Percentiles rank a stretch among this genome's conserved stretches.
Conservation (phyloP, 345 rosid species). For the Angophora floribunda region DNA sequence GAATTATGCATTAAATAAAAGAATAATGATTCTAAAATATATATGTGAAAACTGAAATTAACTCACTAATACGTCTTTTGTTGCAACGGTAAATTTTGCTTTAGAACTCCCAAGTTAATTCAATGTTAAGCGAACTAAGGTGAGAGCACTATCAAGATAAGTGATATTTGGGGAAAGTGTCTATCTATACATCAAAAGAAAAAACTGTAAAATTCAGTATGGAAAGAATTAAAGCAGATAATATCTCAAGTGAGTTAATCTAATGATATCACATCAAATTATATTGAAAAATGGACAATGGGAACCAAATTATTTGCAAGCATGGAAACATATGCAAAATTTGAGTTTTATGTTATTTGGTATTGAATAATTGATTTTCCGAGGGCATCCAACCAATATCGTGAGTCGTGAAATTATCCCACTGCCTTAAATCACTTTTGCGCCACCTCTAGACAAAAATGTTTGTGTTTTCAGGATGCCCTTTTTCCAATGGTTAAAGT, state of each 20-base stretch:
- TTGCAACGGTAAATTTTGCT: rapidly evolving
- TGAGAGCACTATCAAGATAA: too few relatives aligned
- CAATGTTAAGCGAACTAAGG: too few relatives aligned
- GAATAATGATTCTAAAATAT: rapidly evolving
- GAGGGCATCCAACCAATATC: neutral
- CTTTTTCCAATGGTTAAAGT: neutral
- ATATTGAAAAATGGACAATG: neutral
- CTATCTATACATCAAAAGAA: neutral
- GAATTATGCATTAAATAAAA: rapidly evolving
- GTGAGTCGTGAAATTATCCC: neutral
- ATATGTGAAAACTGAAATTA: rapidly evolving
- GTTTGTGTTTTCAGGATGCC: neutral
- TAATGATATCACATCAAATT: neutral
- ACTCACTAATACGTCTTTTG: rapidly evolving
- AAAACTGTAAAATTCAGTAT: rapidly evolving
- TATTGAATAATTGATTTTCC: neutral
- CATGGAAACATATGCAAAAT: neutral
- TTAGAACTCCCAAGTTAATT: too few relatives aligned
- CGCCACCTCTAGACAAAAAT: neutral
- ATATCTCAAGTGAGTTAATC: rapidly evolving
- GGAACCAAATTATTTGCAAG: neutral
- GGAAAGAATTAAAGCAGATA: rapidly evolving
- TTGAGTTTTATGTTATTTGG: neutral
- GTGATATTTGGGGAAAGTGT: rapidly evolving
- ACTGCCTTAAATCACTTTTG: neutral